Percentiles rank a stretch among this genome's conserved stretches.
Evolutionary conservation across 192 early-diverging fungal genomes (phyloP).

Genomic region (Chytriomyces sp.): DNA sequence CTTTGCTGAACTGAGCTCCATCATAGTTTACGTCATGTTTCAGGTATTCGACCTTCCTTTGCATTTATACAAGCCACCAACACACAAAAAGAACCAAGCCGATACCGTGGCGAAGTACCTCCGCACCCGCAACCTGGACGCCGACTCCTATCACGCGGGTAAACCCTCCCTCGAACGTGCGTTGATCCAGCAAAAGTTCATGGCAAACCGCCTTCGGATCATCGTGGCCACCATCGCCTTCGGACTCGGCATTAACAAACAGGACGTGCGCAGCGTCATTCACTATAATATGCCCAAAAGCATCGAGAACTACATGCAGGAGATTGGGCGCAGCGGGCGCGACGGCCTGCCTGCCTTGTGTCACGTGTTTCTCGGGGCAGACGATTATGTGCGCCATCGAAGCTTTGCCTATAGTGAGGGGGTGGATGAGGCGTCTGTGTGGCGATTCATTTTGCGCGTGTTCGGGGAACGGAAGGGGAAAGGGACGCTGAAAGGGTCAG

Average conservation of each 20-base stretch:
- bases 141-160: slow-evolving; percentile 79
- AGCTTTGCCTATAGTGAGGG: slow-evolving; percentile 38
- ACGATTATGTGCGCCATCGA: slow-evolving; percentile 47
- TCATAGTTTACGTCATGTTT: slow-evolving; percentile 70
- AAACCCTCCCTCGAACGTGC: slow-evolving; percentile 62
- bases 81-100: slow-evolving; percentile 58
- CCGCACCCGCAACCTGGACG: slow-evolving; percentile 62
- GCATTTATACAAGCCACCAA: not conserved
- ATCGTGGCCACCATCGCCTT: slow-evolving; percentile 92
- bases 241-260: slow-evolving; percentile 94
- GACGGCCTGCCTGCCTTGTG: slow-evolving; percentile 41
- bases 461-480: slow-evolving; percentile 13
- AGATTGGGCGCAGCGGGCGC: slow-evolving; percentile 51
- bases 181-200: slow-evolving; percentile 68
- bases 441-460: slow-evolving; percentile 32
- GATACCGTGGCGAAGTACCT: slow-evolving; percentile 71
- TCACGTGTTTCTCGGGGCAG: slow-evolving; percentile 36
- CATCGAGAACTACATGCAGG: slow-evolving; percentile 82
- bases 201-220: slow-evolving; percentile 61
- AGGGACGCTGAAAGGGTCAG: not conserved
- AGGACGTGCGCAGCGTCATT: slow-evolving; percentile 85
- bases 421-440: slow-evolving; percentile 24
- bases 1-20: slow-evolving; percentile 56
- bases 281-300: slow-evolving; percentile 83
- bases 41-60: slow-evolving; percentile 34